These are phyloP conservation scores for Calonectria honghensis DNA, from an alignment of 2,329 filamentous ascomycete species.

Conservation along the genomic window DNA sequence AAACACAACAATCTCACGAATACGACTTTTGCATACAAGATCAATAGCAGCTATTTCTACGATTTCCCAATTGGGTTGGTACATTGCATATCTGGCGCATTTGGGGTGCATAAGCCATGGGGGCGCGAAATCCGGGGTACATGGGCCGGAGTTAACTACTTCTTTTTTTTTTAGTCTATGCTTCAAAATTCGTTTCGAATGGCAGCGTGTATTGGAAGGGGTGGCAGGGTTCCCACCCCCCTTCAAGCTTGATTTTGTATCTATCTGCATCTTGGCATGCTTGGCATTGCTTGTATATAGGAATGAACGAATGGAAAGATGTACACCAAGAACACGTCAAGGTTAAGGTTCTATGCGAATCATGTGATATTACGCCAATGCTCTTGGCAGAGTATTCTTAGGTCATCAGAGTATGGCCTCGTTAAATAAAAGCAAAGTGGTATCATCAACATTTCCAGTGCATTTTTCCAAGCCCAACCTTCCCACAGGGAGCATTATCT, in stretches of 20 bases:
- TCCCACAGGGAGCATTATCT: neutral
- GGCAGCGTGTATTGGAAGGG: slow-evolving; percentile 2
- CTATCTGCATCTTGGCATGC: slow-evolving; percentile 36
- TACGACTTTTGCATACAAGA: slow-evolving; percentile 22
- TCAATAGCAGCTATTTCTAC: slow-evolving; percentile 19
- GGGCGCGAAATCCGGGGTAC: slow-evolving; percentile 47
- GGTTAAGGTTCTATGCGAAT: slow-evolving; percentile 22
- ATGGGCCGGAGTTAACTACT: slow-evolving; percentile 52
- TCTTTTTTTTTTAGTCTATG: slow-evolving; percentile 35
- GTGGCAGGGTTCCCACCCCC: slow-evolving; percentile 7
- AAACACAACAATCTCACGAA: slow-evolving; percentile 15
- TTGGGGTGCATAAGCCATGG: slow-evolving; percentile 50
- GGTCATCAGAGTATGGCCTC: slow-evolving; percentile 6
- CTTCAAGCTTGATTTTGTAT: slow-evolving; percentile 31
- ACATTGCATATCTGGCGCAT: slow-evolving; percentile 55
- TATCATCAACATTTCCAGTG: slow-evolving; percentile 35
- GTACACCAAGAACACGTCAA: slow-evolving; percentile 1
- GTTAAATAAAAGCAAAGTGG: slow-evolving; percentile 34
- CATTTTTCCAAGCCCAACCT: slow-evolving; percentile 26
- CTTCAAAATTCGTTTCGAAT: slow-evolving; percentile 20
- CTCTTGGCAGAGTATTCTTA: neutral
- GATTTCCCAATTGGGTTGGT: slow-evolving; percentile 44
- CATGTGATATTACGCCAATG: slow-evolving; percentile 23
- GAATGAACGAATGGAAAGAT: slow-evolving; percentile 26
- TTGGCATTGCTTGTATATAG: slow-evolving; percentile 40